phyloP scores from a whole-genome alignment of 208 protist species.

The Leishmania guyanensis region DNA sequence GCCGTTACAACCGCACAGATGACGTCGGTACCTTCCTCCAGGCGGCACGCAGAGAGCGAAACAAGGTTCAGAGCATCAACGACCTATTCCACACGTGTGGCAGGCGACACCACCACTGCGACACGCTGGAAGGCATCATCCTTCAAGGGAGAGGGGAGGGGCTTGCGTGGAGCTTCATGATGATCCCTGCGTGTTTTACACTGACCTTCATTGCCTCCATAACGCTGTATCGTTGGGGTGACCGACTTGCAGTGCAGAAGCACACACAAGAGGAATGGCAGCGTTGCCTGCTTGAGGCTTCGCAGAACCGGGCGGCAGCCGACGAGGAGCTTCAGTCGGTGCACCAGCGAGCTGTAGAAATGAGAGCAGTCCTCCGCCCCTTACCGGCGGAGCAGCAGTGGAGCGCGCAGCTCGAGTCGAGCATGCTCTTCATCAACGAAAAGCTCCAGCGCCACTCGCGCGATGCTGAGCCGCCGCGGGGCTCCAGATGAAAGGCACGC shows the following conservation, averaged over 20 bases:
- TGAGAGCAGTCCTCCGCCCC: neutral
- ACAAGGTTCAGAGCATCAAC: conserved; percentile 32
- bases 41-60: conserved; percentile 17
- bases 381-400: neutral
- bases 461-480: neutral
- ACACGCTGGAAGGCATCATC: conserved; percentile 23
- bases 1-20: conserved; percentile 28
- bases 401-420: conserved; percentile 1
- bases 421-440: conserved; percentile 11
- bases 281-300: conserved; percentile 3
- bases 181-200: conserved; percentile 27
- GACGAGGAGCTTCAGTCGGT: neutral
- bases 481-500: neutral
- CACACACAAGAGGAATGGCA: conserved; percentile 11
- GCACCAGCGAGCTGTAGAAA: neutral
- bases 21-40: conserved; percentile 29
- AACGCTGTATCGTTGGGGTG: neutral
- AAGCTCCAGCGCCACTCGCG: neutral
- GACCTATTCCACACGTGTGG: conserved; percentile 44
- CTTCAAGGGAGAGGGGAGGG: conserved; percentile 32
- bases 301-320: conserved; percentile 8
- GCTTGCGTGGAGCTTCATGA: conserved; percentile 47
- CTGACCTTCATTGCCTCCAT: neutral
- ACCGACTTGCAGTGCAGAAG: conserved; percentile 4
- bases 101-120: neutral